Evolutionary conservation across 345 rosid genomes (phyloP).

Genomic region (Camelina neglecta): DNA sequence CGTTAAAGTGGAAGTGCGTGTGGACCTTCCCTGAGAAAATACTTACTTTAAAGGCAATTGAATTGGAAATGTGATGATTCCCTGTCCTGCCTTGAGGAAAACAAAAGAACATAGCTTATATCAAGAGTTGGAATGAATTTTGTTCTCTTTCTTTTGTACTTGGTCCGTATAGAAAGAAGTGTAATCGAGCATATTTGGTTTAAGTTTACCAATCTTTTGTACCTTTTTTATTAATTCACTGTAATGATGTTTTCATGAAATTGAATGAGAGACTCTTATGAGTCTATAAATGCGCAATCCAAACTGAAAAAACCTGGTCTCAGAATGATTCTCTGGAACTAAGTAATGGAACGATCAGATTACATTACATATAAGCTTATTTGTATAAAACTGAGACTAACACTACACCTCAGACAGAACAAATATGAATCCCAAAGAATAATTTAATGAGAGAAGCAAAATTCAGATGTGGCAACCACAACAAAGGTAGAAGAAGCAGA

Average conservation of each 20-base stretch:
- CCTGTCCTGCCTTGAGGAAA: neutral
- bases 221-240: neutral
- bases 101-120: slow-evolving; percentile 10
- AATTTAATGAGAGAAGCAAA: slow-evolving; percentile 6
- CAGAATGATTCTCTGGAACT: neutral
- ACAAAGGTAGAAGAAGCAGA: slow-evolving; percentile 77
- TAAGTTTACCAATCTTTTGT: neutral
- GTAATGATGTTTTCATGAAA: neutral
- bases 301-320: neutral
- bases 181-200: neutral
- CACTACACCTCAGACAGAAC: neutral
- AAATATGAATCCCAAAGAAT: slow-evolving; percentile 20
- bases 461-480: slow-evolving; percentile 70
- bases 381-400: slow-evolving; percentile 7
- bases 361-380: slow-evolving; percentile 23
- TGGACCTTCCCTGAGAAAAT: slow-evolving; percentile 10
- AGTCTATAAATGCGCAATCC: neutral
- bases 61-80: slow-evolving; percentile 21
- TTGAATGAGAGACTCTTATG: neutral
- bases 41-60: slow-evolving; percentile 2
- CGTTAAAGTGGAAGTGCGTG: slow-evolving; percentile 12
- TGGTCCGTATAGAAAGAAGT: neutral
- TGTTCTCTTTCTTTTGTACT: neutral
- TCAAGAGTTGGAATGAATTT: neutral
- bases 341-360: slow-evolving; percentile 3